Base-by-base conservation (phyloP, 2,329 filamentous ascomycete genomes). In the Pseudonectria buxi region DNA sequence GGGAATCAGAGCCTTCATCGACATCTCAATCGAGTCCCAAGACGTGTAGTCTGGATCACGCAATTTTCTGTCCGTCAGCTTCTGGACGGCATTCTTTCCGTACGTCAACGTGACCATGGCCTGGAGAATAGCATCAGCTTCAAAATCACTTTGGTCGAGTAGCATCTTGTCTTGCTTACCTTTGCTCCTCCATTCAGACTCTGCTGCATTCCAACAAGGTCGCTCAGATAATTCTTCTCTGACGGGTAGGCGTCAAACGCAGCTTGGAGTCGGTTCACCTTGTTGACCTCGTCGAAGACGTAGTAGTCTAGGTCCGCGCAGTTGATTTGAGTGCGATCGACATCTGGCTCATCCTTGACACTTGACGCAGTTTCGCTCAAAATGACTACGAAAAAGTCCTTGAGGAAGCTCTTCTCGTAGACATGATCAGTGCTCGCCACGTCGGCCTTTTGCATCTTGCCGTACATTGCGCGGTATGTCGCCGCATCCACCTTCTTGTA, bases 401-500 rank as follows among this genome's bases (percentile, higher is more conserved):
- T 14, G 0, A 46, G 31, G 32, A 36, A 40, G 4, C 34, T 43
- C 39, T 46, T 46, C 16, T 45, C 44, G 3, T 36, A 46, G 1
- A 43, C 27, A 10, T 45, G 44, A 14, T 46, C 44, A 1, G 33
- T 43, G 10, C 25, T 32, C 18, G 27, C 24, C 14, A 11, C 18
- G 16, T 4, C 10, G 18, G 9, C 15, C 14, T 14, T n/a, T 22
- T 24, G 22, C 3, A 3, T 7, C 7, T 13, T 6, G 12, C 2
- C 4, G n/a, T 16, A 7, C 22, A n/a, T 22, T 32, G 24, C 16
- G 25, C 10, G 9, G 7, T 14, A 28, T 14, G 10, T 14, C 27
- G 10, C 27, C 10, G 10, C 7, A 7, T 28, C 27, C 7, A 28
- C 13, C 13, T 7, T 10, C 7, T 14, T 28, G 10, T 11, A 7